Evolutionary conservation across 2,329 filamentous ascomycete genomes (phyloP), one percentile per base, ranked within the genome.

Genomic region (Neocatenulostroma microsporum): DNA sequence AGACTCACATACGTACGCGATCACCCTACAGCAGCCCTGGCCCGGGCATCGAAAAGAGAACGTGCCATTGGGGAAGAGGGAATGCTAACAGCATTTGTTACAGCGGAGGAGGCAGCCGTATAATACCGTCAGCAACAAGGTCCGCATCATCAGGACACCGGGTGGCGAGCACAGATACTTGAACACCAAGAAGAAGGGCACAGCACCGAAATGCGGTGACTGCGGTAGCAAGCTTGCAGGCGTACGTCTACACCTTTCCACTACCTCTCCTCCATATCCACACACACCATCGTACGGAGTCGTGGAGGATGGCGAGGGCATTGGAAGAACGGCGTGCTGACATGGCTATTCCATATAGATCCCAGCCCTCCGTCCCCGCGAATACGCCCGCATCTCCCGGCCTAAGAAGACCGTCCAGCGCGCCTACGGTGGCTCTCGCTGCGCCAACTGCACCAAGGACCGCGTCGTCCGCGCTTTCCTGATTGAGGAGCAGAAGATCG

Each of bases 401-500:
- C 89, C 93, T 67, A 87, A 95, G 82, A 98, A 98, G 86, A 94
- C 86, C 61, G 91, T 98, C 67, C 85, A 91, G 76, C 87, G 91
- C 62, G 88, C 91, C 62, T 98, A 98, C 69, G 88, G 91, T 69
- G 91, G 91, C 64, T 95, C 88, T 62, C 85, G 91, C 79, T 98
- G 91, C 77, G 87, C 84, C 65, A 91, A 86, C 78, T 98, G 91
- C 71, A 91, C 98, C 58, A 88, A 89, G 70, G 91, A 98, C 76
- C 84, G 91, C 60, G 85, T 98, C 57, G 86, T 95, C 58, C 86
- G 91, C 59, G 91, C 91, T 51, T 98, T 98, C 82, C 74, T 98
- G 68, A 96, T 98, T 55, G 93, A 98, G 78, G 91, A 98, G 81
- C 91, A 98, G 79, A 98, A 98, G 85, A 96, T 98, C 61, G 91